Percentiles rank a stretch among this genome's conserved stretches.
Evolutionary conservation across 345 rosid species (phyloP).

Genomic region (Aegle marmelos): DNA sequence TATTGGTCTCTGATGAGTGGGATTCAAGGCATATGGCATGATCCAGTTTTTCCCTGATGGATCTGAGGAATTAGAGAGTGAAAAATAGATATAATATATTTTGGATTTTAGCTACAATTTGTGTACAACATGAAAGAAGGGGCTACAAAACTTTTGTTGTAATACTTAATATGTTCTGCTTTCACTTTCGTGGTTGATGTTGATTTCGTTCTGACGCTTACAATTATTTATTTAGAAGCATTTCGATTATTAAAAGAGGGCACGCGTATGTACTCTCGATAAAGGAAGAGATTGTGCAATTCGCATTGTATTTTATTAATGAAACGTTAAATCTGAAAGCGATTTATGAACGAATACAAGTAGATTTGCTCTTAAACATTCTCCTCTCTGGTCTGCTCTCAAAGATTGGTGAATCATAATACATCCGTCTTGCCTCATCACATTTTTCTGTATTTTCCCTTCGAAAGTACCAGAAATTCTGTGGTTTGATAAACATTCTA

Average conservation of each 20-base stretch:
- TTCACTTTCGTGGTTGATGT: background rate
- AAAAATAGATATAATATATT: background rate
- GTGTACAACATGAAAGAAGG: background rate
- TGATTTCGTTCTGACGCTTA: constrained; percentile 22
- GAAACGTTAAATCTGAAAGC: background rate
- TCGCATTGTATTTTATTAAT: background rate
- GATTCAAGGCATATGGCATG: background rate
- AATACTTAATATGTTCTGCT: background rate
- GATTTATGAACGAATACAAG: constrained; percentile 47
- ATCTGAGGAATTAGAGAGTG: background rate
- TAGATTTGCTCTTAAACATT: constrained; percentile 47
- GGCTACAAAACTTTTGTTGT: background rate
- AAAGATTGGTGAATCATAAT: constrained; percentile 39
- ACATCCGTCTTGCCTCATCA: constrained; percentile 12
- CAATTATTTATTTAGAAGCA: background rate
- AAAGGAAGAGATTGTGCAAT: background rate
- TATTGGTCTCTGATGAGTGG: background rate
- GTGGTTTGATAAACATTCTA: constrained; percentile 24
- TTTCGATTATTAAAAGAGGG: background rate
- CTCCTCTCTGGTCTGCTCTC: constrained; percentile 37
- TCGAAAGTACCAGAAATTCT: constrained; percentile 21
- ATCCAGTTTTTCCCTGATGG: background rate
- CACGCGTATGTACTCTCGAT: background rate
- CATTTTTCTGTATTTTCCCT: constrained; percentile 14
- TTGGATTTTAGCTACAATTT: background rate